A percentile compares a stretch with the other conserved stretches of the same genome.
Evolutionary conservation across 768 basidiomycete genomes (phyloP).

Genomic region (Trametes elegans): DNA sequence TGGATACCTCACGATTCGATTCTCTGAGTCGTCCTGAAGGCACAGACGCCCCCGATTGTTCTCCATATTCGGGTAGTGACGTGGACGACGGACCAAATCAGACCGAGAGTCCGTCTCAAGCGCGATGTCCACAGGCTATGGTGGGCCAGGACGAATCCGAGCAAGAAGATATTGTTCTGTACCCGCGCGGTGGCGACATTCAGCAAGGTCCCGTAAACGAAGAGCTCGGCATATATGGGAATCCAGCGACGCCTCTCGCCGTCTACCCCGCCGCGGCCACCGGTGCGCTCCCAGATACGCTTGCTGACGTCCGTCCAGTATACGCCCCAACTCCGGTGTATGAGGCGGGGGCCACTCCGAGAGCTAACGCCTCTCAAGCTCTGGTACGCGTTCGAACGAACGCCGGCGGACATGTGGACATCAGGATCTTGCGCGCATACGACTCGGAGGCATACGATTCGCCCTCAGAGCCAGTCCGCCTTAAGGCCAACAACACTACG

Average conservation of each 20-base stretch:
- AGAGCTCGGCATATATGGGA: not conserved
- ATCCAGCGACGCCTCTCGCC: not conserved
- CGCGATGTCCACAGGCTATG: too few relatives aligned
- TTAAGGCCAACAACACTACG: too few relatives aligned
- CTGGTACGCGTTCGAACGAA: not conserved
- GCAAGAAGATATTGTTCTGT: not conserved
- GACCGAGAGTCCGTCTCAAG: too few relatives aligned
- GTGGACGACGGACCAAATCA: too few relatives aligned
- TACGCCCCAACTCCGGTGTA: not conserved
- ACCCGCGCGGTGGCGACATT: not conserved
- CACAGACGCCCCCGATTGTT: too few relatives aligned
- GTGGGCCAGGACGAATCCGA: not conserved
- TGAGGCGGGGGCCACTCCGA: not conserved
- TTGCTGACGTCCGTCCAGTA: not conserved
- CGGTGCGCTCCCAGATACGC: too few relatives aligned
- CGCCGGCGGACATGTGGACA: too few relatives aligned
- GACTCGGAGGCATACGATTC: not conserved
- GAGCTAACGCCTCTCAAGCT: not conserved
- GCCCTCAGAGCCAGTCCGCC: too few relatives aligned
- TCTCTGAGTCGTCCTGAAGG: too few relatives aligned
- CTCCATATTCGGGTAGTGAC: too few relatives aligned
- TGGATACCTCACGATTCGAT: too few relatives aligned
- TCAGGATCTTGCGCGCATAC: not conserved
- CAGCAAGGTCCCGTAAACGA: not conserved
- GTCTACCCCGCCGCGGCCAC: not conserved